Evolutionary conservation across 345 rosid genomes (phyloP).

Genomic region (Garcia nutans): DNA sequence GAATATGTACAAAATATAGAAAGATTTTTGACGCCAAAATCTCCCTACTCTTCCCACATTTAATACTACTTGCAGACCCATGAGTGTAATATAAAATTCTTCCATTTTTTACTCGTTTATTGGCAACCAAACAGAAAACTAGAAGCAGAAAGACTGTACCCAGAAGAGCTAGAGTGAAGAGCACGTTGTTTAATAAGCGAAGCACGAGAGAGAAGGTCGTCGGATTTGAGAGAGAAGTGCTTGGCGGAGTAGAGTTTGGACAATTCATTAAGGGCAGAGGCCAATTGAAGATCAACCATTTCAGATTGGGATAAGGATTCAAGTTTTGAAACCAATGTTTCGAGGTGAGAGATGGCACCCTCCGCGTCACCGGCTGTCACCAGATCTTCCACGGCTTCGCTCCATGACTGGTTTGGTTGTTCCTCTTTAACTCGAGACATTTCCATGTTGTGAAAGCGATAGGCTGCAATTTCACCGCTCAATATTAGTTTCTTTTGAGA

Average conservation of each 20-base stretch:
- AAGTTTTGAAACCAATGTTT: constrained; percentile 48
- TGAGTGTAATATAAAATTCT: not conserved
- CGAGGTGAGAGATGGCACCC: constrained; percentile 68
- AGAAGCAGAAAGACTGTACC: constrained; percentile 27
- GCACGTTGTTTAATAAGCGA: constrained; percentile 47
- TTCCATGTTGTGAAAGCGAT: constrained; percentile 7
- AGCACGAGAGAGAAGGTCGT: constrained; percentile 60
- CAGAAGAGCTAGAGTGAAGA: constrained; percentile 26
- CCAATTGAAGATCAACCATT: constrained; percentile 45
- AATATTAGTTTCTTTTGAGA: no score
- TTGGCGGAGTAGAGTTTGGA: constrained; percentile 67
- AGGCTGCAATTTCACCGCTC: no score
- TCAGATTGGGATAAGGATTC: constrained; percentile 28
- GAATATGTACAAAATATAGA: not conserved
- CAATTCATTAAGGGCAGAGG: constrained; percentile 58
- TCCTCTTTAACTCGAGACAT: constrained; percentile 4
- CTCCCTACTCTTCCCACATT: not conserved
- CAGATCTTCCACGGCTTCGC: constrained; percentile 84
- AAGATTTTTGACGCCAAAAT: not conserved
- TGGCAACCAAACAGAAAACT: constrained; percentile 6
- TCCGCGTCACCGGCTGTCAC: constrained; percentile 54
- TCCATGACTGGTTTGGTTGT: constrained; percentile 47
- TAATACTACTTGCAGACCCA: no score
- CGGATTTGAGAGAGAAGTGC: constrained; percentile 79
- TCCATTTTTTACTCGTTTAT: not conserved